Percentiles rank a stretch among this genome's conserved stretches.
These are phyloP conservation scores for Pneumocystis jirovecii DNA, from an alignment of 1,139 yeast genomes.

Conservation along the genomic window DNA sequence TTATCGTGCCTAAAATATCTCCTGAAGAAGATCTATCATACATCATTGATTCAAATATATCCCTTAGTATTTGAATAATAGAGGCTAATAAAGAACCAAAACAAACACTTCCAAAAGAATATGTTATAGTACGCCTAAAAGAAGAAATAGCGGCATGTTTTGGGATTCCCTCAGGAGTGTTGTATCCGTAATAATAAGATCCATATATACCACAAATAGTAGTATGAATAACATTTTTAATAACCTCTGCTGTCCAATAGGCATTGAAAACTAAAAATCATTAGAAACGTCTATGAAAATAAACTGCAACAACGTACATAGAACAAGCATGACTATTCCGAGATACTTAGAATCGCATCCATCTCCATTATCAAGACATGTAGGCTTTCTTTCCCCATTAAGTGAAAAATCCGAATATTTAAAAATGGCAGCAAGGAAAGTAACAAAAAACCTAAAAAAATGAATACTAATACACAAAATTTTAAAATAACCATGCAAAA, in stretches of 20 bases:
- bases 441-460: constrained; percentile 34
- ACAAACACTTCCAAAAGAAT: constrained; percentile 80
- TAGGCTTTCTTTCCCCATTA: constrained; percentile 25
- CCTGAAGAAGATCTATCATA: constrained; percentile 43
- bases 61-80: constrained; percentile 49
- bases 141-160: constrained; percentile 69
- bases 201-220: constrained; percentile 79
- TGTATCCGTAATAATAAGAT: constrained; percentile 70
- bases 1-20: constrained; percentile 39
- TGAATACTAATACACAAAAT: background rate
- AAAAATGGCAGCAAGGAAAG: constrained; percentile 60
- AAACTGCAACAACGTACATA: constrained; percentile 28
- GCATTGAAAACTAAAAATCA: constrained; percentile 43
- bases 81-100: constrained; percentile 78
- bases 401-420: constrained; percentile 40
- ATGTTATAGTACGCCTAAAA: constrained; percentile 66
- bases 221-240: constrained; percentile 71
- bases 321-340: constrained; percentile 49
- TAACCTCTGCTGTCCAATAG: constrained; percentile 69
- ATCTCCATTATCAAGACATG: constrained; percentile 45
- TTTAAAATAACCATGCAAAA: constrained; percentile 30
- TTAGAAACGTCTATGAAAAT: background rate
- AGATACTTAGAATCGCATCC: constrained; percentile 51
- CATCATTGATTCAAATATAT: constrained; percentile 34
- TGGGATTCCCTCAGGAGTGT: constrained; percentile 67